Evolutionary conservation across 2,329 filamentous ascomycete species (phyloP).

Genomic region (Trichoderma gracile): DNA sequence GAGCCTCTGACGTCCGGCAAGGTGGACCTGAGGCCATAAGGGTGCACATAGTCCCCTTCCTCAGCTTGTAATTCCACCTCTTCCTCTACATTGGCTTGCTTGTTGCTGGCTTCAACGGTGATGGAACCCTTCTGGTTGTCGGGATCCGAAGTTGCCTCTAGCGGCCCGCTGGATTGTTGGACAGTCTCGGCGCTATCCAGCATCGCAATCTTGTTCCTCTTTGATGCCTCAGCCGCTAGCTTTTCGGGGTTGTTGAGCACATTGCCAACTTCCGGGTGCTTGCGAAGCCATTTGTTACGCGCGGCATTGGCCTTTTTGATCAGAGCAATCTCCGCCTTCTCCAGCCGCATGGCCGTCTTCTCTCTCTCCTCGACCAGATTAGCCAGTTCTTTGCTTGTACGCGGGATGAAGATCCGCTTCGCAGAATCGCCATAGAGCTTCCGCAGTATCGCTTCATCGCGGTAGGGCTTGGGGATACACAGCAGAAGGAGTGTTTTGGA

Average conservation of each 20-base stretch:
- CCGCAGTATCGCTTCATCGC: constrained; percentile 73
- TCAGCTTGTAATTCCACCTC: constrained; percentile 30
- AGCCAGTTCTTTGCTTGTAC: constrained; percentile 74
- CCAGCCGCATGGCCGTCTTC: constrained; percentile 75
- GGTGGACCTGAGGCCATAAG: constrained; percentile 39
- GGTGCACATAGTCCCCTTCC: constrained; percentile 41
- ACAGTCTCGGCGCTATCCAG: constrained; percentile 15
- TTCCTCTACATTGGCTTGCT: constrained; percentile 1
- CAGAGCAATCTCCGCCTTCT: constrained; percentile 82
- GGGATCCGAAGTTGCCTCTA: constrained; percentile 22
- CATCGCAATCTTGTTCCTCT: neutral
- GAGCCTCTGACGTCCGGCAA: constrained; percentile 47
- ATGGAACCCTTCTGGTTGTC: neutral
- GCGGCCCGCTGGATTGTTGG: neutral
- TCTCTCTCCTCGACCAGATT: constrained; percentile 81
- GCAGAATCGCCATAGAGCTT: constrained; percentile 81
- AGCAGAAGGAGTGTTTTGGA: constrained; percentile 89
- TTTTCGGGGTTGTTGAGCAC: neutral
- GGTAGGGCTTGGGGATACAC: constrained; percentile 75
- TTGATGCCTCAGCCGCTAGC: neutral
- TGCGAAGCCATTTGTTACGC: constrained; percentile 56
- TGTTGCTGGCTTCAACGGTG: neutral
- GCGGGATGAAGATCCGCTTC: constrained; percentile 80
- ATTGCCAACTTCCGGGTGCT: constrained; percentile 5
- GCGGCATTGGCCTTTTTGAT: constrained; percentile 76